Evolutionary conservation across 2,329 filamentous ascomycete species (phyloP).

Genomic region (Botryotinia narcissicola): DNA sequence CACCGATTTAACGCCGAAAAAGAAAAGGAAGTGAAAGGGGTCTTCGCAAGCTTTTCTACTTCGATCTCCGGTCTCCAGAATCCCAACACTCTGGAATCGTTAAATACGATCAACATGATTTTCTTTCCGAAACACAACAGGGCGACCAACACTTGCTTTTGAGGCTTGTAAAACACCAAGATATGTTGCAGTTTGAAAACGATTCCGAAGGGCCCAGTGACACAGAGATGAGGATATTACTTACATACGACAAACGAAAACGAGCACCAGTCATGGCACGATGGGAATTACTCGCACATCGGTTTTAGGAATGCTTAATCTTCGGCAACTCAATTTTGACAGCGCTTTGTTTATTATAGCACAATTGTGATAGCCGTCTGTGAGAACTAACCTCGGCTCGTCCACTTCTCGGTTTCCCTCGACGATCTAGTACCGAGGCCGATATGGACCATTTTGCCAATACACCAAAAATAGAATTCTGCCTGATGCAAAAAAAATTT

Average conservation of each 20-base stretch:
- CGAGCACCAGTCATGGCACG: neutral
- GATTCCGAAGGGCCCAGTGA: neutral
- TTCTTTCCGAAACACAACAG: neutral
- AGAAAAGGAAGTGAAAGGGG: neutral
- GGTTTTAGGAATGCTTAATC: neutral
- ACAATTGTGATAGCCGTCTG: neutral
- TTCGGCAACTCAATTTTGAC: neutral
- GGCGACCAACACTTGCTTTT: neutral
- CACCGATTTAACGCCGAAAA: neutral
- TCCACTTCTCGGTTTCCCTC: neutral
- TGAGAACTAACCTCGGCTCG: neutral
- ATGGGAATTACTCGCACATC: neutral
- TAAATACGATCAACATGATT: neutral
- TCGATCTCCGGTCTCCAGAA: neutral
- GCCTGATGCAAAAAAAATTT: too few relatives aligned
- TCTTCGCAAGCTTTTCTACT: slow-evolving; percentile 9
- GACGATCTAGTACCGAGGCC: neutral
- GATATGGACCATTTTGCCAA: too few relatives aligned
- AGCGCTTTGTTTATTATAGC: neutral
- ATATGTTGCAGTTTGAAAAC: neutral
- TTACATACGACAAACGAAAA: neutral
- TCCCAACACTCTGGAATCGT: neutral
- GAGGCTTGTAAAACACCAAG: neutral
- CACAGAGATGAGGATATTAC: neutral
- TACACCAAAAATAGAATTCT: too few relatives aligned